Evolutionary conservation across 192 early-diverging fungal species (phyloP).

Genomic region (Backusella luteola): DNA sequence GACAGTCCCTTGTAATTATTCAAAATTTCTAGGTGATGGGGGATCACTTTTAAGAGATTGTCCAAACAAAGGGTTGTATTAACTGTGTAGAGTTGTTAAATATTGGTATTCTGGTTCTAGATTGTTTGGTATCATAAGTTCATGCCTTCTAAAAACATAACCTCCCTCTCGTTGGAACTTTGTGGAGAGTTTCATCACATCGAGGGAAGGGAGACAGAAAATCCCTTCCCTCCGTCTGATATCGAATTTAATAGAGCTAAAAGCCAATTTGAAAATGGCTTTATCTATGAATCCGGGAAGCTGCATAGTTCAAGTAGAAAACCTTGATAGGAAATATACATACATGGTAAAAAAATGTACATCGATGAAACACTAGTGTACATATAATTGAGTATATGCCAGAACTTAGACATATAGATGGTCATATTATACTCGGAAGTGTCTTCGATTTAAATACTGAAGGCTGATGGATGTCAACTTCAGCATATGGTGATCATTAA

Average conservation of each 20-base stretch:
- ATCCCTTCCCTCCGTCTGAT: conserved; percentile 38
- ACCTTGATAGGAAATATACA: conserved; percentile 77
- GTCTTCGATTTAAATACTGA: conserved; percentile 45
- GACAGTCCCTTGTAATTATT: conserved; percentile 78
- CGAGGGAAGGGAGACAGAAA: conserved; percentile 48
- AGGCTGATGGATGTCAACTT: conserved; percentile 58
- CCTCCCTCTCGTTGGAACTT: conserved; percentile 70
- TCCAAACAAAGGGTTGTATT: conserved; percentile 82
- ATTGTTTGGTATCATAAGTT: conserved; percentile 89
- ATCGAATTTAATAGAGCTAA: conserved; percentile 82
- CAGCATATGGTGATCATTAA: conserved; percentile 56
- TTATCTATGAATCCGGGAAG: conserved; percentile 92
- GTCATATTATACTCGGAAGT: conserved; percentile 61
- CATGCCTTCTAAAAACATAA: conserved; percentile 75
- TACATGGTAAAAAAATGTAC: conserved; percentile 67
- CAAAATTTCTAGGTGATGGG: conserved; percentile 87
- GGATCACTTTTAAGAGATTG: conserved; percentile 94
- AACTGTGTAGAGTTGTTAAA: too few relatives aligned
- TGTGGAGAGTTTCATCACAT: conserved; percentile 72
- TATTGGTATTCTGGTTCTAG: too few relatives aligned
- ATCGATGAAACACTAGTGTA: conserved; percentile 75
- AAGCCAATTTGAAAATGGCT: conserved; percentile 87
- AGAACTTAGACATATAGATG: conserved; percentile 74
- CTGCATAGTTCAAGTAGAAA: conserved; percentile 89
- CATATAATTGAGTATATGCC: conserved; percentile 73